phyloP scores from a whole-genome alignment of 164 flowering plant genomes.

The Stephania cephalantha region DNA sequence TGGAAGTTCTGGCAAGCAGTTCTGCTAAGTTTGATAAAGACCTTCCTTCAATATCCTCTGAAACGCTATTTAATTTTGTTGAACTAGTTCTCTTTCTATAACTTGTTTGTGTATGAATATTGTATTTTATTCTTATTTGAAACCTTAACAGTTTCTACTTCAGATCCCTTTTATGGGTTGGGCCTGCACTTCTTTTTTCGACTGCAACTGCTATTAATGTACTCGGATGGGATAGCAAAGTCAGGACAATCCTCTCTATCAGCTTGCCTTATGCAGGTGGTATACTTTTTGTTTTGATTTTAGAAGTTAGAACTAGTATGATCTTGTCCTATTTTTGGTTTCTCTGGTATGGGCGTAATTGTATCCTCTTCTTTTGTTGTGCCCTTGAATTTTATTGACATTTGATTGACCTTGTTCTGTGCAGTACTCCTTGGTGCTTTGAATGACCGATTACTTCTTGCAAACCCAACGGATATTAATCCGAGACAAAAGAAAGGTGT shows the following conservation, averaged over 20 bases:
- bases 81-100: conserved; percentile 4
- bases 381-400: neutral
- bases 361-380: neutral
- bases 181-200: conserved; percentile 96
- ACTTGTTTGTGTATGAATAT: conserved; percentile 1
- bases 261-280: conserved; percentile 83
- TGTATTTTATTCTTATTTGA: conserved; percentile 4
- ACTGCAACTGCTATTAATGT: conserved; percentile 71
- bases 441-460: conserved; percentile 88
- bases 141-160: conserved; percentile 62
- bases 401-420: conserved; percentile 1
- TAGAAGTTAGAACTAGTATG: neutral
- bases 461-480: conserved; percentile 76
- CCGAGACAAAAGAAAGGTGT: conserved; percentile 87
- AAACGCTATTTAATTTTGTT: neutral
- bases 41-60: conserved; percentile 96
- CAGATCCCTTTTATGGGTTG: conserved; percentile 98
- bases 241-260: conserved; percentile 77
- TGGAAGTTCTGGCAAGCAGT: conserved; percentile 72
- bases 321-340: neutral
- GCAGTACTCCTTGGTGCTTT: conserved; percentile 90
- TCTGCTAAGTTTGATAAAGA: conserved; percentile 82
- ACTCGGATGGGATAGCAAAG: conserved; percentile 99
- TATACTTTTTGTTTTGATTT: neutral
- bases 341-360: neutral